Evolutionary conservation across 495 filamentous ascomycete genomes (phyloP), one percentile per base, ranked within the genome.

Genomic region (Cercophora samala): DNA sequence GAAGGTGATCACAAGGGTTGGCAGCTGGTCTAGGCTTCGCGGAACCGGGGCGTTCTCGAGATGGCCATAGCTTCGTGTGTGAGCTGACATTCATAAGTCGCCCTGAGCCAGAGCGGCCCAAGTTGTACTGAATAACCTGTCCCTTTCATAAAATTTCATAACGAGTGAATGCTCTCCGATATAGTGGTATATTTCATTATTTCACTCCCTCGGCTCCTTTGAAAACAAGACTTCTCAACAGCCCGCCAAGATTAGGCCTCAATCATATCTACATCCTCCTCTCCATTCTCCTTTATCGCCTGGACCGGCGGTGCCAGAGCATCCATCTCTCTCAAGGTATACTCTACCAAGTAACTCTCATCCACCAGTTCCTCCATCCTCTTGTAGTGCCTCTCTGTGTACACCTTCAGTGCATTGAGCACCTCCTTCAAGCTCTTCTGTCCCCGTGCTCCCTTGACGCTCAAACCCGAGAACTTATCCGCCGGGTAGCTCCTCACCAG

Each of bases 341-440:
- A 98, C 76, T 96, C 92, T 11, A 99, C 86, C 67, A 99, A 78
- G 77, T 91, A 98, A 73, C 92, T 96, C 79, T 97, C 94, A 76
- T 97, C 93, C n/a, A 90, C 85, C 62, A 97, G 79, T 70, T 93
- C 92, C 74, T 97, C 93, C 67, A 94, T 82, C 60, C 93, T 84
- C 74, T 87, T 88, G 73, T 95, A 96, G 75, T 98, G 95, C 69
- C 93, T 83, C 82, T 97, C 91, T 0, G 93, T 97, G 74, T 99
- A 98, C 9, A 88, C 88, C 73, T 84, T 86, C 67, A 99, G 77
- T 19, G 87, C 96, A 72, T 91, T 89, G 63, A 97, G 75, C 42
- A 97, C 89, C 71, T 97, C 92, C 76, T 88, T 91, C 71, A 93
- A 70, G 58, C 88, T 89, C 65, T 86, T 89, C 51, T 87, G 83